These are phyloP conservation scores for Halophytophthora polymorphica DNA, from an alignment of 352 stramenopile species.

Conservation along the genomic window DNA sequence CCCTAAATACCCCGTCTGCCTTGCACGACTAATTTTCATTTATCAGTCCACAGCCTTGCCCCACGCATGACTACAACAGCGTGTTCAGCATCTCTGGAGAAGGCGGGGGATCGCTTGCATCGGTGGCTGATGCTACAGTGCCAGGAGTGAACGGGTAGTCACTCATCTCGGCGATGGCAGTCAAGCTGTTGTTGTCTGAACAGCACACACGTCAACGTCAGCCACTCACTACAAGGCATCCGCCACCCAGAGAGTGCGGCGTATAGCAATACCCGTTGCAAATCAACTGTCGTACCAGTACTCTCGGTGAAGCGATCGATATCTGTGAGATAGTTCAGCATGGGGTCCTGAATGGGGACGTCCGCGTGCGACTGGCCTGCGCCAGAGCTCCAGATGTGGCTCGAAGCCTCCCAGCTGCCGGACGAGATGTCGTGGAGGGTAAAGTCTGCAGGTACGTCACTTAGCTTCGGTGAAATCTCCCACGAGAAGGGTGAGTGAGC, in stretches of 20 bases:
- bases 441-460: constrained; percentile 8
- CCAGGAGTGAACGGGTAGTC: constrained; percentile 7
- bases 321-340: constrained; percentile 55
- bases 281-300: constrained; percentile 15
- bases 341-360: constrained; percentile 36
- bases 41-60: too few species aligned
- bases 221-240: not conserved
- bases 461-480: constrained; percentile 10
- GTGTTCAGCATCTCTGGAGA: too few species aligned
- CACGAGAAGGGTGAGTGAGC: not conserved
- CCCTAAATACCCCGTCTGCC: too few species aligned
- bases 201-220: not conserved
- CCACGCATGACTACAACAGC: too few species aligned
- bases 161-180: constrained; percentile 13
- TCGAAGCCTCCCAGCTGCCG: not conserved
- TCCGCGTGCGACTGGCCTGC: constrained; percentile 5
- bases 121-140: not conserved
- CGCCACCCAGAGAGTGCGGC: too few species aligned
- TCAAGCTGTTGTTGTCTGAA: constrained; percentile 16
- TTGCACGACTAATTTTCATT: too few species aligned
- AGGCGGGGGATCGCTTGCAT: too few species aligned
- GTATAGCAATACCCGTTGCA: not conserved
- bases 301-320: constrained; percentile 57
- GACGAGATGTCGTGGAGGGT: constrained; percentile 3
- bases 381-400: not conserved